Conservation (phyloP, 1,139 yeast species). For the Hansenula sp. region DNA sequence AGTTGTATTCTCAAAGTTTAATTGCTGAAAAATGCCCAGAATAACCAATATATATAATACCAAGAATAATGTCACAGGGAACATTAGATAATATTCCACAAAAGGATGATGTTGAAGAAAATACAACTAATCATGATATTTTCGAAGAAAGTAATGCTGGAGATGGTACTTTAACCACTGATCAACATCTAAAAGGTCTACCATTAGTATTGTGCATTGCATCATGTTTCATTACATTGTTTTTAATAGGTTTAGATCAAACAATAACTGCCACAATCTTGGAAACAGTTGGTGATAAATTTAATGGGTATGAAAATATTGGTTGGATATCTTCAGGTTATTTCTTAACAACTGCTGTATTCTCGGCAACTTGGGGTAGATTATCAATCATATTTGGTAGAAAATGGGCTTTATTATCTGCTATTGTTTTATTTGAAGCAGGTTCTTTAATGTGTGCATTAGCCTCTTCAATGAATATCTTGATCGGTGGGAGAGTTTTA, state of each 20-base stretch:
- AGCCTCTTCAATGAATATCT: constrained; percentile 50
- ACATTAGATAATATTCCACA: too few relatives aligned
- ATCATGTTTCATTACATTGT: constrained; percentile 45
- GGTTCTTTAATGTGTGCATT: constrained; percentile 63
- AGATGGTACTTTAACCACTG: constrained; percentile 46
- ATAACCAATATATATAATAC: too few relatives aligned
- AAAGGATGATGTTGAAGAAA: background rate
- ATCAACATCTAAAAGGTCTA: constrained; percentile 44
- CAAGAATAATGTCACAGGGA: too few relatives aligned
- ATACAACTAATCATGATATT: background rate
- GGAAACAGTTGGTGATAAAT: constrained; percentile 50
- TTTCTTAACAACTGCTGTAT: constrained; percentile 53
- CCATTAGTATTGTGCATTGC: constrained; percentile 37
- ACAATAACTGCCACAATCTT: constrained; percentile 60
- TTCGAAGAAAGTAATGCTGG: constrained; percentile 38
- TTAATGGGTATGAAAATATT: constrained; percentile 47
- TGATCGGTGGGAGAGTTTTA: constrained; percentile 66
- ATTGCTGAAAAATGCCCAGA: too few relatives aligned
- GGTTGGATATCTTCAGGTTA: constrained; percentile 64
- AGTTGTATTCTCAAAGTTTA: too few relatives aligned
- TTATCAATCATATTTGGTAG: constrained; percentile 59
- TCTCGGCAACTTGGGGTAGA: constrained; percentile 59
- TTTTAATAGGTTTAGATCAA: constrained; percentile 62
- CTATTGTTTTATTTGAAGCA: constrained; percentile 51
- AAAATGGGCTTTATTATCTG: constrained; percentile 44